These are phyloP conservation scores for Lyophyllum shimeji DNA, from an alignment of 768 basidiomycete genomes.

Conservation along the genomic window DNA sequence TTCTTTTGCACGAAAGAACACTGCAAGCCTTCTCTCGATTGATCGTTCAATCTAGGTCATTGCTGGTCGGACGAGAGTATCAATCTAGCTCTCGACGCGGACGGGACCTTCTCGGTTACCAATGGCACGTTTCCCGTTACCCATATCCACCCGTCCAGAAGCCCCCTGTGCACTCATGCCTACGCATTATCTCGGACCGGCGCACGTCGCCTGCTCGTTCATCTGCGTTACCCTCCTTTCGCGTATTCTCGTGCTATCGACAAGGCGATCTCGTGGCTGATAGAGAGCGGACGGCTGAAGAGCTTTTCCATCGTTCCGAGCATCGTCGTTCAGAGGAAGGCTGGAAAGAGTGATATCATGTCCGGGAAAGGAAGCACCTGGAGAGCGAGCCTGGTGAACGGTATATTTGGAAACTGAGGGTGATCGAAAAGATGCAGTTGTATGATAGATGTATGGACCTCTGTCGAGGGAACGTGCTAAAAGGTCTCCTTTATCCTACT, in stretches of 20 bases:
- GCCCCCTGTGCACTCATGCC: slow-evolving; percentile 73
- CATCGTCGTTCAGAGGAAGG: slow-evolving; percentile 65
- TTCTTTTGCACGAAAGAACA: not conserved
- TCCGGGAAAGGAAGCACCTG: slow-evolving; percentile 52
- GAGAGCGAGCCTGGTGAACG: slow-evolving; percentile 48
- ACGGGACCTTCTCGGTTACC: slow-evolving; percentile 8
- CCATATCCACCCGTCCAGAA: slow-evolving; percentile 54
- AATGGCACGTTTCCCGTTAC: slow-evolving; percentile 12
- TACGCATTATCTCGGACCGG: slow-evolving; percentile 62
- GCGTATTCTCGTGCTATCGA: slow-evolving; percentile 80
- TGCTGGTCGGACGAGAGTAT: slow-evolving; percentile 75
- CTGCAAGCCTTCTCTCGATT: not conserved
- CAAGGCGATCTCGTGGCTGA: slow-evolving; percentile 69
- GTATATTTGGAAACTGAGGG: slow-evolving; percentile 38
- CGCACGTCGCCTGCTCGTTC: slow-evolving; percentile 57
- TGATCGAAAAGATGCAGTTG: not conserved
- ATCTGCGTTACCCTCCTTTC: slow-evolving; percentile 63
- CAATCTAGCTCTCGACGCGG: slow-evolving; percentile 34
- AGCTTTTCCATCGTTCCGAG: slow-evolving; percentile 69
- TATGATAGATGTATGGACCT: not conserved
- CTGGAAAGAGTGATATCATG: slow-evolving; percentile 54
- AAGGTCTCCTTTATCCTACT: not conserved
- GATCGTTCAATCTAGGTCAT: slow-evolving; percentile 49
- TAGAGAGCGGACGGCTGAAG: slow-evolving; percentile 52
- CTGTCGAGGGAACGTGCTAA: not conserved